These are phyloP conservation scores for Metschnikowia santaceciliae DNA, from an alignment of 805 yeast species.

Conservation along the genomic window DNA sequence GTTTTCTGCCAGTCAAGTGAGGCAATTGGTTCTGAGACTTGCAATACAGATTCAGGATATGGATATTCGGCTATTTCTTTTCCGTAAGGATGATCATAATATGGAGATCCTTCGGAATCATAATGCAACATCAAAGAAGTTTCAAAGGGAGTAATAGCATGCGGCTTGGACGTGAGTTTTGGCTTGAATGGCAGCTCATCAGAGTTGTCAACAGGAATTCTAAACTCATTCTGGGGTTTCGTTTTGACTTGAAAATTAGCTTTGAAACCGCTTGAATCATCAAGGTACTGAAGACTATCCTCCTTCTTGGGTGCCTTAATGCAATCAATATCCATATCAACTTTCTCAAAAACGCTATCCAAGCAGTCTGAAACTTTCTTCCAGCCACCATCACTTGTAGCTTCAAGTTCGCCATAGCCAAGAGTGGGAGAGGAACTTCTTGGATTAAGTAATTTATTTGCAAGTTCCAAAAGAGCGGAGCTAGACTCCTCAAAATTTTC, in stretches of 20 bases:
- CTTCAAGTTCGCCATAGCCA: conserved; percentile 40
- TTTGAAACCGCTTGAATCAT: conserved; percentile 7
- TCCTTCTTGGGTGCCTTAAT: conserved; percentile 19
- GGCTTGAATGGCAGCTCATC: conserved; percentile 77
- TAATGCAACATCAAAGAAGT: conserved; percentile 33
- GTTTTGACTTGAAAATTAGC: conserved; percentile 6
- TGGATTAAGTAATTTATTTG: conserved; percentile 43
- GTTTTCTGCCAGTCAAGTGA: conserved; percentile 63
- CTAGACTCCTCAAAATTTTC: conserved; percentile 39
- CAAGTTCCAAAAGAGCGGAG: conserved; percentile 38
- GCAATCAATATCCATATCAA: conserved; percentile 65
- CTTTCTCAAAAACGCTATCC: conserved; percentile 71
- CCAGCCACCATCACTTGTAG: conserved; percentile 51
- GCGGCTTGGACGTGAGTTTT: conserved; percentile 64
- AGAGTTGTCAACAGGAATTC: conserved; percentile 58
- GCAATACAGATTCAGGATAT: conserved; percentile 58
- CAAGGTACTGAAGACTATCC: conserved; percentile 11
- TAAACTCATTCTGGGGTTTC: conserved; percentile 71
- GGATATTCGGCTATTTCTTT: conserved; percentile 66
- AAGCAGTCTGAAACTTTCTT: conserved; percentile 54
- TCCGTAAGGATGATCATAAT: conserved; percentile 74
- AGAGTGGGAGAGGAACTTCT: conserved; percentile 23
- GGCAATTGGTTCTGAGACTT: conserved; percentile 39
- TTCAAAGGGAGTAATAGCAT: conserved; percentile 55
- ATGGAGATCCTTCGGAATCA: conserved; percentile 1